These are phyloP conservation scores for Hanseniaspora pseudoguilliermondii DNA, from an alignment of 805 yeast genomes.

Conservation along the genomic window DNA sequence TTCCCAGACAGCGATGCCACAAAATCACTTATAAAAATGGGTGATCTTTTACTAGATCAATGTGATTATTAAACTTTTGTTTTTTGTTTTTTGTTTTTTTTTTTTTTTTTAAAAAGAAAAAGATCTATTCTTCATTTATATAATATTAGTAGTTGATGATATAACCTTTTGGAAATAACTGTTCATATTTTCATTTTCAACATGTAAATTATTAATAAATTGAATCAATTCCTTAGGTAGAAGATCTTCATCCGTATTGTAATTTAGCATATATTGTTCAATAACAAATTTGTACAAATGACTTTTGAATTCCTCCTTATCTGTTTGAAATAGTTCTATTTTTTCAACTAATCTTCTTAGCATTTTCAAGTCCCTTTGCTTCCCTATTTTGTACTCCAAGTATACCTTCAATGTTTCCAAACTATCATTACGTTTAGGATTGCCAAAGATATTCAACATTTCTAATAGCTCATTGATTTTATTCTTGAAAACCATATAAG, in stretches of 20 bases:
- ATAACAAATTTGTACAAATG: slow-evolving; percentile 5
- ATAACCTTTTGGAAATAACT: slow-evolving; percentile 1
- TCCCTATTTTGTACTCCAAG: not conserved
- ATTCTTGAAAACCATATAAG: slow-evolving; percentile 46
- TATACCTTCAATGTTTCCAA: not conserved
- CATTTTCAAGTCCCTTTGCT: not conserved
- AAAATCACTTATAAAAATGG: slow-evolving; percentile 70
- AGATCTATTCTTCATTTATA: too few species aligned
- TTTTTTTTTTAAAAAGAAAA: too few species aligned
- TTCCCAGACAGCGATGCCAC: slow-evolving; percentile 92
- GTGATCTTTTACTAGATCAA: slow-evolving; percentile 52
- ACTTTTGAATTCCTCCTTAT: not conserved
- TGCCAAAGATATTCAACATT: slow-evolving; percentile 29
- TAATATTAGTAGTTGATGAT: slow-evolving; percentile 1
- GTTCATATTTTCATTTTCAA: not conserved
- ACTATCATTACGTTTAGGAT: not conserved
- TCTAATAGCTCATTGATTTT: slow-evolving; percentile 28
- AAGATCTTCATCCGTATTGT: not conserved
- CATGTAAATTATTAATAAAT: slow-evolving; percentile 12
- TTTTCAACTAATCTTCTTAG: not conserved
- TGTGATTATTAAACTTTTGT: slow-evolving; percentile 25
- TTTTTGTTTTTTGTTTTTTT: too few species aligned
- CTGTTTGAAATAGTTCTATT: not conserved
- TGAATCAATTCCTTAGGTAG: not conserved
- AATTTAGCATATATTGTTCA: slow-evolving; percentile 7